Conservation (phyloP, 192 early-diverging fungal species). For the Rhizophagus clarus region DNA sequence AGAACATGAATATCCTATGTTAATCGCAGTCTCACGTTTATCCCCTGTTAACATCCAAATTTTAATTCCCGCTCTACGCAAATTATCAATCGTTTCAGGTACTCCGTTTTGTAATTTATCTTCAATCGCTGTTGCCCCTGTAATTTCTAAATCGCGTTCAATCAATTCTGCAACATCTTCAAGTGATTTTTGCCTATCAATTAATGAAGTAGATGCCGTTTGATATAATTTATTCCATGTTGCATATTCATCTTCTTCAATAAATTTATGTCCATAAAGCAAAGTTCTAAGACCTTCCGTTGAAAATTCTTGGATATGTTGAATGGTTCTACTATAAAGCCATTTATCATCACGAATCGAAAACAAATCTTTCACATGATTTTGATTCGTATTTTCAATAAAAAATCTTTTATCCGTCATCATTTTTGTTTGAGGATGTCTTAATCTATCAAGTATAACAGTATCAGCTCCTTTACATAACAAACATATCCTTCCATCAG, state of each 20-base stretch:
- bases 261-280: conserved; percentile 69
- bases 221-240: conserved; percentile 67
- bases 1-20: conserved; percentile 81
- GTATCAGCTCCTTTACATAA: conserved; percentile 93
- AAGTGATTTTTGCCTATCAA: conserved; percentile 57
- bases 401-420: background rate
- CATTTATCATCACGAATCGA: conserved; percentile 44
- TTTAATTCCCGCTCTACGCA: conserved; percentile 76
- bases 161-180: conserved; percentile 68
- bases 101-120: conserved; percentile 89
- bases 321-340: conserved; percentile 59
- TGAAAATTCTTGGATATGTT: conserved; percentile 69
- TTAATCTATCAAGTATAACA: conserved; percentile 71
- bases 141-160: conserved; percentile 69
- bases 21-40: conserved; percentile 90
- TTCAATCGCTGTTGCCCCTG: conserved; percentile 89
- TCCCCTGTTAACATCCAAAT: conserved; percentile 95
- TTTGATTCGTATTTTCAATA: background rate
- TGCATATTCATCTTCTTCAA: conserved; percentile 66
- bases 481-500: conserved; percentile 75
- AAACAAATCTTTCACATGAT: conserved; percentile 35
- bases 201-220: conserved; percentile 69
- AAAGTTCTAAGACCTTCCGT: conserved; percentile 85
- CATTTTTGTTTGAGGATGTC: conserved; percentile 32
- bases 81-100: conserved; percentile 77